Evolutionary conservation across 2,329 filamentous ascomycete species (phyloP), one percentile per base, ranked within the genome.

Genomic region (Beauveria bassiana): DNA sequence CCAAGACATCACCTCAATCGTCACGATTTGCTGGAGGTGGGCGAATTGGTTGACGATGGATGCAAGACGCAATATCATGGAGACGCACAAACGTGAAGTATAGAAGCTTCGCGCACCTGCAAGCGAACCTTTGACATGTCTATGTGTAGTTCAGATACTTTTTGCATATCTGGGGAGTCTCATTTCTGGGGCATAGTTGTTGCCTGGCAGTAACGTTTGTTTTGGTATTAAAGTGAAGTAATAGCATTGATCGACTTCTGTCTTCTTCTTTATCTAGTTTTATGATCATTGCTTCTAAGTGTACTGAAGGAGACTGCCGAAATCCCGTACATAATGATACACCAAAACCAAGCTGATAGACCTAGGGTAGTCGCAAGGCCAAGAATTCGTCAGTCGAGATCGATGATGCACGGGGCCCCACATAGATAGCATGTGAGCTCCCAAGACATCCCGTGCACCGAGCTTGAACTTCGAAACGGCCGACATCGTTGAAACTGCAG

Each of bases 351-450:
- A 22, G n/a, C n/a, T 45, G 43, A 45, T 20, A 45, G n/a, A 12
- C 18, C 3, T 45, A 9, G 43, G 43, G 43, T 22, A 4, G 43
- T 20, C 12, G 3, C 43, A 46, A 12, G 46, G 22, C 12, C 24
- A 20, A 52, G 28, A 7, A 12, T 34, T 26, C 9, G 12, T 34
- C 31, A 14, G 31, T 34, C 31, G 12, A 34, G 12, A 12, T 34
- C 31, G 20, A 47, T 58, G 38, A 28, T 28, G 31, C 38, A 38
- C 18, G 18, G 31, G 24, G 52, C 59, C 52, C 59, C 59, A 61
- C 52, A 56, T 61, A 16, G 34, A 12, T 16, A 20, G 52, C 51
- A 43, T 42, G 31, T 61, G 59, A 50, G 59, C 59, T 56, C 52
- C 45, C 59, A 57, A 51, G 59, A 56, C 59, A 12, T 9, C 31